Conservation (phyloP, 768 basidiomycete genomes). For the Mycena rosella region DNA sequence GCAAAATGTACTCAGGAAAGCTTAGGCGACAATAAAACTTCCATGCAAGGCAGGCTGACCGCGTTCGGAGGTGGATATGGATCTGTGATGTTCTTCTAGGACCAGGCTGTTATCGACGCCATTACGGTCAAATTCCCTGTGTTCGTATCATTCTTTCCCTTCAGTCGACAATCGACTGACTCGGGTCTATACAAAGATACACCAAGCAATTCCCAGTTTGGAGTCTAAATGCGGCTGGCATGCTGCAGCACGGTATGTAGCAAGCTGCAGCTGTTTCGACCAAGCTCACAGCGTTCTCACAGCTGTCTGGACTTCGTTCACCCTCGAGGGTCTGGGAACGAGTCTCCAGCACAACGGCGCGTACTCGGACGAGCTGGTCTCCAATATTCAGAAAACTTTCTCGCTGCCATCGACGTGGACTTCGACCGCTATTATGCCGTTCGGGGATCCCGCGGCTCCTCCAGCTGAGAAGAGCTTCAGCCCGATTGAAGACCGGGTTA, state of each 20-base stretch:
- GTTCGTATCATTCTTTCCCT: neutral
- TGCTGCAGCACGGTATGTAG: constrained; percentile 13
- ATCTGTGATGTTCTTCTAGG: constrained; percentile 25
- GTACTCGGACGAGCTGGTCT: constrained; percentile 8
- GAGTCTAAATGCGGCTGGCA: neutral
- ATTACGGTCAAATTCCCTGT: constrained; percentile 19
- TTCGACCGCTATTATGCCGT: constrained; percentile 29
- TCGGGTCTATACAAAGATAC: neutral
- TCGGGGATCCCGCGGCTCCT: constrained; percentile 11
- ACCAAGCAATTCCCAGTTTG: constrained; percentile 10
- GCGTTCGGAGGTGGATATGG: constrained; percentile 21
- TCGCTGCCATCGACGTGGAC: constrained; percentile 22
- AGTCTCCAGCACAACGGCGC: constrained; percentile 30
- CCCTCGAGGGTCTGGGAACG: constrained; percentile 23
- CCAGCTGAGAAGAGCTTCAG: constrained; percentile 22
- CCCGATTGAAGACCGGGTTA: constrained; percentile 17
- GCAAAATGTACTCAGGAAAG: neutral
- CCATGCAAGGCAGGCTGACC: neutral
- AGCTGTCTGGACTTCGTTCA: constrained; percentile 21
- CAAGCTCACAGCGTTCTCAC: too few relatives aligned
- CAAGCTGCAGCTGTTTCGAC: too few relatives aligned
- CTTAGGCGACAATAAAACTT: constrained; percentile 12
- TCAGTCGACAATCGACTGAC: neutral
- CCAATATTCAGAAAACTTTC: constrained; percentile 14
- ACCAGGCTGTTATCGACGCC: constrained; percentile 25